A percentile compares a stretch with the other conserved stretches of the same genome.
Conservation (phyloP, 2,329 filamentous ascomycete species). For the Capronia epimyces region DNA sequence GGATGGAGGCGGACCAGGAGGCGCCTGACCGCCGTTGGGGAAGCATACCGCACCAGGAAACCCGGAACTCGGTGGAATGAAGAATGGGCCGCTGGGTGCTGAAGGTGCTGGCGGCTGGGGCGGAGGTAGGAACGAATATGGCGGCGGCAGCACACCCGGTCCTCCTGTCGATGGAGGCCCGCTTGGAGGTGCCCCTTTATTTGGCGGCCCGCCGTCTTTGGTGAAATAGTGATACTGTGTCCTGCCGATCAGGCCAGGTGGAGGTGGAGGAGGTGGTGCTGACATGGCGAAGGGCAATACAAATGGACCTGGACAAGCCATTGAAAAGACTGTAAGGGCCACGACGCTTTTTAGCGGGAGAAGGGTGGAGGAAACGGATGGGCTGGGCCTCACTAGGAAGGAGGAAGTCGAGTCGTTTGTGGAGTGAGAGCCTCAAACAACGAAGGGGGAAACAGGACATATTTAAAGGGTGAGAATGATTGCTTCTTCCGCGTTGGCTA, state of each 20-base stretch:
- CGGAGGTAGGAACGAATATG: conserved; percentile 1
- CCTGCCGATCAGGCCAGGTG: conserved; percentile 23
- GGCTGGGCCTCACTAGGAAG: neutral
- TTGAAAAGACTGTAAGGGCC: conserved; percentile 24
- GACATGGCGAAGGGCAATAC: conserved; percentile 12
- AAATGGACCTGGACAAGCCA: conserved; percentile 31
- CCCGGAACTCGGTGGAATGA: conserved; percentile 17
- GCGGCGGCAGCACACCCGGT: neutral
- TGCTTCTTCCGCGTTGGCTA: neutral
- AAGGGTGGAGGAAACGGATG: neutral
- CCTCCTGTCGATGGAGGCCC: conserved; percentile 7
- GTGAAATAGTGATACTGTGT: conserved; percentile 30
- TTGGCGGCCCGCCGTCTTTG: conserved; percentile 32
- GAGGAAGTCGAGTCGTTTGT: neutral
- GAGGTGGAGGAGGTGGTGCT: conserved; percentile 3
- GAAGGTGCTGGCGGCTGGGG: neutral
- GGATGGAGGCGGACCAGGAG: conserved; percentile 9
- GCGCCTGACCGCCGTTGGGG: conserved; percentile 11
- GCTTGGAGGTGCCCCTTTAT: conserved; percentile 32
- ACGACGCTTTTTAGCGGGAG: neutral
- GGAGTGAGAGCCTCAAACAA: neutral
- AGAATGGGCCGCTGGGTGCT: conserved; percentile 6
- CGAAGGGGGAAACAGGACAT: neutral
- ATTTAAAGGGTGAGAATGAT: neutral
- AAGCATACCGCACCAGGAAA: conserved; percentile 22